Conservation (phyloP, 306 rosid species). For the Dryas octopetala region DNA sequence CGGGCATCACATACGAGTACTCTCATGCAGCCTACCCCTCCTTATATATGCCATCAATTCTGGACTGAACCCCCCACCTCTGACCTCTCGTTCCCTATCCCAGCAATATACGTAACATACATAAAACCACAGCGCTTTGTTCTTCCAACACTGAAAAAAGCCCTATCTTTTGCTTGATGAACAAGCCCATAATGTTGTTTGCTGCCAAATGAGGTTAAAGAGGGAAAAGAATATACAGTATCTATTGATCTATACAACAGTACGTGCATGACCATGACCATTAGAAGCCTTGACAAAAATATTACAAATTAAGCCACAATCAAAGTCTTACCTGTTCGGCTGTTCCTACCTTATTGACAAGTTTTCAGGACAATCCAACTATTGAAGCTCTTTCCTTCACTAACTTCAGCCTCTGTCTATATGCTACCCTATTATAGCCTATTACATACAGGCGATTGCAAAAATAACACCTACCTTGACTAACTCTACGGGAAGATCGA, state of each 20-base stretch:
- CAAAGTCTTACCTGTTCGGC: not conserved
- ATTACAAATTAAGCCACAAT: not conserved
- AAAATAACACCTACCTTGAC: constrained; percentile 10
- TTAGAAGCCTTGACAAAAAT: not conserved
- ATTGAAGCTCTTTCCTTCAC: not conserved
- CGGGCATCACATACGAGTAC: too few relatives aligned
- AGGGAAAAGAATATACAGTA: not conserved
- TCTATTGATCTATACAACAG: not conserved
- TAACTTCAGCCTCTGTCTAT: constrained; percentile 4
- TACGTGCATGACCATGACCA: not conserved
- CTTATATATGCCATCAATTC: too few relatives aligned
- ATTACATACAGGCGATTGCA: constrained; percentile 2
- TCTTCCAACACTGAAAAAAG: too few relatives aligned
- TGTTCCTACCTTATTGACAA: not conserved
- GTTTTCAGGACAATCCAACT: not conserved
- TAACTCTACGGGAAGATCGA: not conserved
- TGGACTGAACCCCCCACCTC: too few relatives aligned
- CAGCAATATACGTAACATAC: too few relatives aligned
- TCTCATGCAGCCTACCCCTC: too few relatives aligned
- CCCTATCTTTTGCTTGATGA: too few relatives aligned
- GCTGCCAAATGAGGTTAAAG: too few relatives aligned
- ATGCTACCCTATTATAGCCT: not conserved
- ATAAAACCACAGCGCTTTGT: too few relatives aligned
- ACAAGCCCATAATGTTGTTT: too few relatives aligned
- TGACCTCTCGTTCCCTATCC: too few relatives aligned